A percentile compares a stretch with the other conserved stretches of the same genome.
These are phyloP conservation scores for Caulochytrium protostelioides DNA, from an alignment of 371 early-diverging fungal species.

Conservation along the genomic window DNA sequence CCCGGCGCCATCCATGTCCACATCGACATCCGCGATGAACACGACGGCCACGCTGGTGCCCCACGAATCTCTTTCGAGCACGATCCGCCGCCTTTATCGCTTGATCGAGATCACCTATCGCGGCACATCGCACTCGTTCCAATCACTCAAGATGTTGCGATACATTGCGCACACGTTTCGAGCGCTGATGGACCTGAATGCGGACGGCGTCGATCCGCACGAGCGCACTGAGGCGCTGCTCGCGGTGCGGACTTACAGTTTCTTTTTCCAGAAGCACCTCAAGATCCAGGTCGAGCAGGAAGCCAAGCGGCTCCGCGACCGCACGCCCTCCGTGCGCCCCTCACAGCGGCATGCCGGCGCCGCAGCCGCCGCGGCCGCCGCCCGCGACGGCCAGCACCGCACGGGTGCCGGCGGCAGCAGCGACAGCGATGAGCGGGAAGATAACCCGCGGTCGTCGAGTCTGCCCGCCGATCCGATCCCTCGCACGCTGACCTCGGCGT, in stretches of 20 bases:
- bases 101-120: slow-evolving; percentile 14
- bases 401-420: too few relatives aligned
- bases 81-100: not conserved
- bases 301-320: slow-evolving; percentile 6
- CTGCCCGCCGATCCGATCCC: too few relatives aligned
- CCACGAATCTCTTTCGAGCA: not conserved
- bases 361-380: too few relatives aligned
- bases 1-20: not conserved
- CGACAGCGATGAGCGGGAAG: too few relatives aligned
- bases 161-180: slow-evolving; percentile 19
- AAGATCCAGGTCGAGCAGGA: not conserved
- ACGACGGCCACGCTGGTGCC: not conserved
- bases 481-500: too few relatives aligned
- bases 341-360: too few relatives aligned
- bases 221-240: slow-evolving; percentile 15
- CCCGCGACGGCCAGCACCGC: too few relatives aligned
- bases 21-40: not conserved
- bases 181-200: slow-evolving; percentile 8
- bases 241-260: slow-evolving; percentile 10
- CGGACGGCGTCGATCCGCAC: slow-evolving; percentile 11
- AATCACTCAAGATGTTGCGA: slow-evolving; percentile 18
- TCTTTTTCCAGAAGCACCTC: slow-evolving; percentile 13
- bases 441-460: too few relatives aligned
- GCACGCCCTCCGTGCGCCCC: slow-evolving; percentile 1
- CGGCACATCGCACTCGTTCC: slow-evolving; percentile 22